Base-by-base conservation (phyloP, 345 rosid species). In the Adansonia digitata region DNA sequence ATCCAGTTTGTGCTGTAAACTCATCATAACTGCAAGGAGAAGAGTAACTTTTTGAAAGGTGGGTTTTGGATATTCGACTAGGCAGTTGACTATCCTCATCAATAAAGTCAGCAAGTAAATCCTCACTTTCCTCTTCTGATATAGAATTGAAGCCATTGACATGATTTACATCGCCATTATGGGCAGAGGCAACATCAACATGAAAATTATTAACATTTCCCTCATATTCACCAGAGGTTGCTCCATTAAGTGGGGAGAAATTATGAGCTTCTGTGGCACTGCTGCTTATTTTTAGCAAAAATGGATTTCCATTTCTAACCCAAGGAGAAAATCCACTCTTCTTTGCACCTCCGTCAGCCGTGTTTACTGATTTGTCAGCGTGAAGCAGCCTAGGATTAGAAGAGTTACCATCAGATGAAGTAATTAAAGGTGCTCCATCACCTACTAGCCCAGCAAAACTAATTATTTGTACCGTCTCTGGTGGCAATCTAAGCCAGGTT, bases 61-160 rank as follows among this genome's bases (percentile, higher is more conserved):
- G 82, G 56, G 82, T 77, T 79, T 85, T 93, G 59, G 91, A 90
- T 78, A 88, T 91, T 81, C 94, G 86, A 86, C 98, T 91, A 39
- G 98, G 98, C 61, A 90, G 99, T 85, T 95, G 99, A 86, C 99
- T 96, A 79, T 93, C 98, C 82, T 96, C 99, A 17, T 96, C 99
- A 78, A 96, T 93, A 75, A 89, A 93, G 82, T 96, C 98, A 29
- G 98, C 99, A 78, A 88, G 97, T 75, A 93, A 91, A 85, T 93
- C 98, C 85, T 96, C 99, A 81, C 92, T 88, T 86, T 96, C 98
- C 80, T 96, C 98, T 79, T 92, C 98, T 24, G 85, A 75, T 74
- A 83, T 77, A 63, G 91, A 78, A 79, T 81, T 84, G 65, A 81
- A 74, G 74, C 98, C 91, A 43, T 86, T 93, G 45, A 71, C 37